These are phyloP conservation scores for Podospora conica DNA, from an alignment of 495 filamentous ascomycete genomes.

Conservation along the genomic window DNA sequence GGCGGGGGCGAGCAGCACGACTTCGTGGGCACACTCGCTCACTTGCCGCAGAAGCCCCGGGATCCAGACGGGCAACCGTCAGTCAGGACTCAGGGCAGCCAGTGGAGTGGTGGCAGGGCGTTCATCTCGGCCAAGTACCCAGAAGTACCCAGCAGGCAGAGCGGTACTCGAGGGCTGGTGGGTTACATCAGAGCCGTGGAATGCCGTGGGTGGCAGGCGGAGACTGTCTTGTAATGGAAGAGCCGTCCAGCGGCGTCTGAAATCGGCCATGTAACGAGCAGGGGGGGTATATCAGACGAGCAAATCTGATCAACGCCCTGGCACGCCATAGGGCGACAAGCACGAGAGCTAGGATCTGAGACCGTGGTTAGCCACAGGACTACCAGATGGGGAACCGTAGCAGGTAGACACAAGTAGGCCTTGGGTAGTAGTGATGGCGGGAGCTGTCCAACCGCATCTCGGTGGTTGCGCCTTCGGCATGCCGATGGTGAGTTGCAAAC, in stretches of 20 bases:
- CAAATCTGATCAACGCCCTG: conserved; percentile 35
- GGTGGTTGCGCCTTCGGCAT: not conserved
- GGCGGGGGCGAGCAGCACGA: conserved; percentile 4
- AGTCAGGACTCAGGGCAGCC: conserved; percentile 4
- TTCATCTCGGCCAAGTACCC: conserved; percentile 13
- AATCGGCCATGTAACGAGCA: conserved; percentile 37
- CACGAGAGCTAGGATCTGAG: conserved; percentile 15
- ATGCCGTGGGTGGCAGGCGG: conserved; percentile 23
- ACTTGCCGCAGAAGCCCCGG: conserved; percentile 1
- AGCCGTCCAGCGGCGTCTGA: conserved; percentile 20
- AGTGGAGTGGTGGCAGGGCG: conserved; percentile 19
- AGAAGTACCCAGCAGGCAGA: conserved; percentile 18
- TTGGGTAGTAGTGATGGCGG: not conserved
- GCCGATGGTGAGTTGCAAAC: not conserved
- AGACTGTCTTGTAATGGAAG: conserved; percentile 20
- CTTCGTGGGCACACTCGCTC: conserved; percentile 2
- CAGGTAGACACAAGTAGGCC: conserved; percentile 1
- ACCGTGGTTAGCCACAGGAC: conserved; percentile 25
- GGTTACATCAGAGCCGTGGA: conserved; percentile 16
- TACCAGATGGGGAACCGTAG: conserved; percentile 23
- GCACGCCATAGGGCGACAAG: conserved; percentile 39
- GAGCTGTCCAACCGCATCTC: not conserved
- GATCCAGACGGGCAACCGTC: conserved; percentile 4
- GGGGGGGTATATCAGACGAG: conserved; percentile 41
- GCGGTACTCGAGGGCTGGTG: conserved; percentile 20